These are phyloP conservation scores for Bruguiera hainesii DNA, from an alignment of 441 rosid species.

Conservation along the genomic window DNA sequence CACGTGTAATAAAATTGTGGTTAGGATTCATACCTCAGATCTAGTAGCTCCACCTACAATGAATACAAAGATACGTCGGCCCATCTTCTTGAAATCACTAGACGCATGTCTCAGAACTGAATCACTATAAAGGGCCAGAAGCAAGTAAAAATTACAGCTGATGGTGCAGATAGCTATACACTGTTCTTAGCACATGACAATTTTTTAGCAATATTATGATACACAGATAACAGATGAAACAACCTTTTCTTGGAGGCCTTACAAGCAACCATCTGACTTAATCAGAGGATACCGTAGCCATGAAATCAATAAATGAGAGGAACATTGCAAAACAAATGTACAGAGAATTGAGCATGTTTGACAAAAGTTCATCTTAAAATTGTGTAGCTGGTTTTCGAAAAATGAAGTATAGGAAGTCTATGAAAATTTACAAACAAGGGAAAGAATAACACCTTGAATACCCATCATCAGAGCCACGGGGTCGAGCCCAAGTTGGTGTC, in stretches of 20 bases:
- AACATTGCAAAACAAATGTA: background rate
- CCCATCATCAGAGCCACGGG: slow-evolving; percentile 88
- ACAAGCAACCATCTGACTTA: background rate
- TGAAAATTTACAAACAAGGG: background rate
- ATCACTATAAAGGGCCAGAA: slow-evolving; percentile 47
- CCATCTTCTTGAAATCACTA: slow-evolving; percentile 87
- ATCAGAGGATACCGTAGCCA: background rate
- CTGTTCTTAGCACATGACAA: background rate
- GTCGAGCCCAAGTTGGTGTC: slow-evolving; percentile 89
- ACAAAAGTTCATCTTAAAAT: background rate
- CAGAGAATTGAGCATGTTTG: background rate
- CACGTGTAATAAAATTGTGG: background rate
- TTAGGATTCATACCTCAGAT: slow-evolving; percentile 65
- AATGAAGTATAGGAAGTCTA: background rate
- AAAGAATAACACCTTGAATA: slow-evolving; percentile 58
- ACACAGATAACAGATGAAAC: background rate
- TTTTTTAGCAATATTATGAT: background rate
- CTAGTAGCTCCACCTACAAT: slow-evolving; percentile 96
- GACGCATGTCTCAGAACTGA: slow-evolving; percentile 66
- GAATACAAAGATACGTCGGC: slow-evolving; percentile 83
- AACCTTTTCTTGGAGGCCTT: background rate
- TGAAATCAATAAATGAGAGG: background rate
- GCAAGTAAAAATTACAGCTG: slow-evolving; percentile 7
- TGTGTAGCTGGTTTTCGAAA: background rate
- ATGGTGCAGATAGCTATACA: background rate